Evolutionary conservation across 78 protist genomes (phyloP).

Genomic region (Monocercomonoides exilis): DNA sequence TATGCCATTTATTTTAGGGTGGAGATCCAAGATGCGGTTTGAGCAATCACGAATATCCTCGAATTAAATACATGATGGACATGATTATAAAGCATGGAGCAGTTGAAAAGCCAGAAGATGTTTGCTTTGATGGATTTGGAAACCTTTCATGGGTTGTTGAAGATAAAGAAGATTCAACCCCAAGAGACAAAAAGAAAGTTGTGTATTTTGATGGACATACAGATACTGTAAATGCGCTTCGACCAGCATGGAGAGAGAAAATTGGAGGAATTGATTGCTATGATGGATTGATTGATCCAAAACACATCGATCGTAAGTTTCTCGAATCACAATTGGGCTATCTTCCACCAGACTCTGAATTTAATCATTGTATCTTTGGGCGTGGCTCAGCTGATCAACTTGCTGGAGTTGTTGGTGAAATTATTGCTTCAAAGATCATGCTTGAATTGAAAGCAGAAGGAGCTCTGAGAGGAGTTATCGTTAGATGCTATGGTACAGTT

Average conservation of each 20-base stretch:
- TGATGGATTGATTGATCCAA: slow-evolving; percentile 20
- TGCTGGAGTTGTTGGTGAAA: slow-evolving; percentile 38
- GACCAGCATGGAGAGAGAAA: slow-evolving; percentile 27
- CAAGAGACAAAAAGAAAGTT: slow-evolving; percentile 27
- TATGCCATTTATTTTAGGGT: not conserved
- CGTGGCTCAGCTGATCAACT: slow-evolving; percentile 49
- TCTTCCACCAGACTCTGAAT: slow-evolving; percentile 29
- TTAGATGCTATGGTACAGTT: slow-evolving; percentile 35
- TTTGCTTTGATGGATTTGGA: slow-evolving; percentile 39
- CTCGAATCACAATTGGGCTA: slow-evolving; percentile 26
- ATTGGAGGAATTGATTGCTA: slow-evolving; percentile 38
- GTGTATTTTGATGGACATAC: slow-evolving; percentile 48
- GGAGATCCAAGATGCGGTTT: slow-evolving; percentile 30
- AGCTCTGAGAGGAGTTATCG: slow-evolving; percentile 28
- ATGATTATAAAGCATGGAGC: slow-evolving; percentile 13
- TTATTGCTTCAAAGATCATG: slow-evolving; percentile 44
- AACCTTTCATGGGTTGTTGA: slow-evolving; percentile 31
- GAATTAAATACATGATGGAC: slow-evolving; percentile 27
- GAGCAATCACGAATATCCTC: slow-evolving; percentile 47
- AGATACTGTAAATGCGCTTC: slow-evolving; percentile 46
- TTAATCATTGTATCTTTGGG: slow-evolving; percentile 29
- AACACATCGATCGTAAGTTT: slow-evolving; percentile 6
- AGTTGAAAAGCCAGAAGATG: slow-evolving; percentile 32
- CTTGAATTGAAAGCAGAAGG: slow-evolving; percentile 23
- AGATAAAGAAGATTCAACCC: slow-evolving; percentile 16